Base-by-base conservation (phyloP, 495 filamentous ascomycete genomes). In the Aspergillus incahuasiensis region DNA sequence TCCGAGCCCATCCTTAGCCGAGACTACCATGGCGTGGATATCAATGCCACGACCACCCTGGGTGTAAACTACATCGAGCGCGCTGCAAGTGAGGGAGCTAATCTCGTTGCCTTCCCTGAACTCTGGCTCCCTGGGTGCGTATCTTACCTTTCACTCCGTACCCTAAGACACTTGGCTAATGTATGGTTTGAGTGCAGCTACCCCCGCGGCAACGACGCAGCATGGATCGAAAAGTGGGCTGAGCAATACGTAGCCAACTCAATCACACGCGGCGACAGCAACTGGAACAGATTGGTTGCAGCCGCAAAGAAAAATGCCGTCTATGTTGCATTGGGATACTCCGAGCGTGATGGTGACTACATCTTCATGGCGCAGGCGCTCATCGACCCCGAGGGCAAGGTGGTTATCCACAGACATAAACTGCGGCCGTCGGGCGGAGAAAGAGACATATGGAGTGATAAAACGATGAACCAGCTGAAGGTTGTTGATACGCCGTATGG, bases 361-460 rank as follows among this genome's bases (percentile, higher is more conserved):
- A 62, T 81, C 12, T 84, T 7, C 63, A 82, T 81, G 52, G 66
- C 78, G 1, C 78, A 84, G 61, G 69, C 72, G 11, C 69, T 81
- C 54, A 82, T 83, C 55, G 64, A 66, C 6, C 62, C 72, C 0
- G 61, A 67, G n/a, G 80, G 80, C 1, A 67, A 73, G n/a, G 50
- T 81, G 7, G 48, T 69, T n/a, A 68, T 75, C 45, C 66, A 71
- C 41, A 68, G 79, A 6, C 68, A 79, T 18, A 84, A 83, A 65
- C 63, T 82, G 55, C 82, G 82, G 62, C 75, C 79, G 0, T 82
- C 80, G 25, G 79, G 81, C 54, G 72, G 80, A 64, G 80, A 83
- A 56, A 74, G 78, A 12, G 74, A 75, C 12, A 66, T 82, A 51
- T 84, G 74, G 45, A 78, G 77, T 6, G 79, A 82, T 54, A 77